Conservation (phyloP, 441 rosid genomes). For the Arabidopsis hybrid region DNA sequence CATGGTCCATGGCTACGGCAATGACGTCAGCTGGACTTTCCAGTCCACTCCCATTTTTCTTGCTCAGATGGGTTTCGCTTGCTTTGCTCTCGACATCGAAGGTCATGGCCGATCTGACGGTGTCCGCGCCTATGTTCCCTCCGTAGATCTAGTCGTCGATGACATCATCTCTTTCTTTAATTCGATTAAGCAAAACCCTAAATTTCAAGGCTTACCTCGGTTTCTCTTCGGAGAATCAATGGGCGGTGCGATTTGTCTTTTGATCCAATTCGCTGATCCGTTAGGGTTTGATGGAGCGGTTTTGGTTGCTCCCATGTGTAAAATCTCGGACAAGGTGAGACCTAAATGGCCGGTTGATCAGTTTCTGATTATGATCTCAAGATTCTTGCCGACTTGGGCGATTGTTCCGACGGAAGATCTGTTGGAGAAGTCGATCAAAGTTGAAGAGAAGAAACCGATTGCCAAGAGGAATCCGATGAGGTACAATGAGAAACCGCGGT, state of each 20-base stretch:
- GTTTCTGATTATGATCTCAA: conserved; percentile 56
- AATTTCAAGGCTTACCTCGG: conserved; percentile 52
- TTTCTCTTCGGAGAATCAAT: conserved; percentile 85
- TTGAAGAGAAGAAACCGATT: conserved; percentile 63
- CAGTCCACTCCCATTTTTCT: conserved; percentile 79
- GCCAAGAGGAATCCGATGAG: conserved; percentile 72
- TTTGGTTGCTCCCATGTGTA: conserved; percentile 88
- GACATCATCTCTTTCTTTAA: conserved; percentile 66
- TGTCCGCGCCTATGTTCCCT: conserved; percentile 68
- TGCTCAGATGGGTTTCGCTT: conserved; percentile 78
- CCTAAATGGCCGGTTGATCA: conserved; percentile 89
- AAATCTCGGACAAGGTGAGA: conserved; percentile 69
- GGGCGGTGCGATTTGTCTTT: conserved; percentile 84
- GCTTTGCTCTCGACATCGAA: conserved; percentile 80
- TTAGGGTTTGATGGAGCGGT: conserved; percentile 71
- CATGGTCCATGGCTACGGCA: conserved; percentile 91
- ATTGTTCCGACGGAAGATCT: conserved; percentile 80
- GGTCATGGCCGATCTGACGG: conserved; percentile 89
- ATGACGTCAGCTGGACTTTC: conserved; percentile 87
- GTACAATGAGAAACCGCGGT: conserved; percentile 77
- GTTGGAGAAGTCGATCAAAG: conserved; percentile 62
- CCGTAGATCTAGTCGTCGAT: conserved; percentile 72
- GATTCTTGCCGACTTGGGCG: conserved; percentile 73
- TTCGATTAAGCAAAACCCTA: conserved; percentile 51
- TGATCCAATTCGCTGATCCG: conserved; percentile 62